Base-by-base conservation (phyloP, 1,284 basidiomycete genomes). In the Pseudozyma pruni region DNA sequence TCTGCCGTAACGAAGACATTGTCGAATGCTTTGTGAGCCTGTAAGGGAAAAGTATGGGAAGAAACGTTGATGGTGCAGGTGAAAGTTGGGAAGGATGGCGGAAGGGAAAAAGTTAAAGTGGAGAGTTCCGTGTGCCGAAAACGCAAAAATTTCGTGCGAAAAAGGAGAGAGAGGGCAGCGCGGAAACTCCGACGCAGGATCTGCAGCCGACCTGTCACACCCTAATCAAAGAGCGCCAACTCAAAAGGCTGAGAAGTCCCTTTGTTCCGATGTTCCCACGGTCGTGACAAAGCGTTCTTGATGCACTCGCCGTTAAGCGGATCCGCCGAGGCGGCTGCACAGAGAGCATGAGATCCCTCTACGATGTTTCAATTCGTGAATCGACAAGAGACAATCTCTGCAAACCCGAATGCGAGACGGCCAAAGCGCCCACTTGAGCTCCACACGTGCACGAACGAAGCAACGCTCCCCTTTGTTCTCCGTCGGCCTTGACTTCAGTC, bases 121-220 rank as follows among this genome's bases (percentile, higher is more conserved):
- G 10, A 5, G 17, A 50, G 14, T 55, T 55, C 56, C 62, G 62
- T 42, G 8, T 51, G 51, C 62, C 62, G 62, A 59, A 19, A 13
- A 35, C 1, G 41, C 45, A 25, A 38, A 44, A 11, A 38, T 51
- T 49, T 49, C 62, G 62, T 19, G 33, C 62, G 62, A 55, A 46
- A 47, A 29, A 19, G n/a, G 8, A 23, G 10, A 4, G 17, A 23
- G n/a, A 13, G 10, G 34, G 35, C 25, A 22, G 29, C 25, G 27
- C n/a, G 3, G 10, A n/a, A 47, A 66, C 62, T 55, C 55, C 62
- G 55, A 66, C 39, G 55, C 55, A 45, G 10, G 33, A 46, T 31
- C 46, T 64, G 50, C 56, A 66, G 47, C 55, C 62, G 52, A 51
- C 31, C 62, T 66, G 62, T 66, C 62, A 66, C 51, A 66, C 16